These are phyloP conservation scores for Globisporangium iwayamae DNA, from an alignment of 352 stramenopile species.

Conservation along the genomic window DNA sequence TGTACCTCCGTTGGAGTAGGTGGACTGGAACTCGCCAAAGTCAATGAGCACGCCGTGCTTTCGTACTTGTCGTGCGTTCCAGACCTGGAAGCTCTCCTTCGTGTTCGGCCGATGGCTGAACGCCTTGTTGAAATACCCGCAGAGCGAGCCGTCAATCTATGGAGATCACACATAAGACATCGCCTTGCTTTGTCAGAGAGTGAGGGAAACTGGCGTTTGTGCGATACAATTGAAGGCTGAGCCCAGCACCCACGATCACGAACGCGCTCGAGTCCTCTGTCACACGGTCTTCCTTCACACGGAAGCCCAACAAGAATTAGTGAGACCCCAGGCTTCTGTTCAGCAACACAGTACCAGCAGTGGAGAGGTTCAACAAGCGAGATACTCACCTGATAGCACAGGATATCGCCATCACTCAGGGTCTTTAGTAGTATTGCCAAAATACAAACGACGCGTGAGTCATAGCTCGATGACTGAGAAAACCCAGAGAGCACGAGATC, in stretches of 20 bases:
- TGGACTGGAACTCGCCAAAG: conserved; percentile 62
- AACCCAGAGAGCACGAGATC: not conserved
- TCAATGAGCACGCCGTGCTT: conserved; percentile 47
- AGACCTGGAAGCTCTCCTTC: conserved; percentile 37
- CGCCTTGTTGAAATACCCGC: conserved; percentile 61
- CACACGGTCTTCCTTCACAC: conserved; percentile 41
- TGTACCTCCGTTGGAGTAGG: conserved; percentile 45
- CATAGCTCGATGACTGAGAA: not conserved
- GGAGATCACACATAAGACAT: not conserved
- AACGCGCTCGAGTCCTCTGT: conserved; percentile 32
- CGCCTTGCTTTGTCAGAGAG: not conserved
- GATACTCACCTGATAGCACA: conserved; percentile 54
- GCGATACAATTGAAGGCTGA: not conserved
- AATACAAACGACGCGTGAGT: not conserved
- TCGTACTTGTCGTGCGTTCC: conserved; percentile 48
- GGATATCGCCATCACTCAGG: conserved; percentile 56
- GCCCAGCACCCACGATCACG: conserved; percentile 34
- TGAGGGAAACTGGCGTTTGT: not conserved
- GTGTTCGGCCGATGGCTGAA: conserved; percentile 43
- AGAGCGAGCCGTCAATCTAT: conserved; percentile 66
- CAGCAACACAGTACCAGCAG: not conserved
- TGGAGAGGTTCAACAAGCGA: not conserved
- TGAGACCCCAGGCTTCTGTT: not conserved
- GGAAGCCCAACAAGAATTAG: not conserved
- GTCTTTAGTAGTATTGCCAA: conserved; percentile 22